phyloP scores from a whole-genome alignment of 2,329 filamentous ascomycete genomes.

The Arthroderma sp. region DNA sequence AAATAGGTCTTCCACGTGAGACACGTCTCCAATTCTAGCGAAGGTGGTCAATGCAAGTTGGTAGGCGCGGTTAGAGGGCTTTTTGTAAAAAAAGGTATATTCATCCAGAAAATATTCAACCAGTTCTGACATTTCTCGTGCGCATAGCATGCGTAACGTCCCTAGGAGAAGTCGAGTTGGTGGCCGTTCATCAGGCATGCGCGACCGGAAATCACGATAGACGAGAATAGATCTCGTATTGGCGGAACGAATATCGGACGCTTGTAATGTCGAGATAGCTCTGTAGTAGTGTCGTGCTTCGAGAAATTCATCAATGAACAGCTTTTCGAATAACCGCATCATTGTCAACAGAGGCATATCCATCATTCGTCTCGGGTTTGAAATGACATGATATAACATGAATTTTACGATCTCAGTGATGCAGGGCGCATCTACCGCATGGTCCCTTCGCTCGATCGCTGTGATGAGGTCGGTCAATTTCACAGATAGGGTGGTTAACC shows the following conservation, averaged over 20 bases:
- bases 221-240: slow-evolving; percentile 23
- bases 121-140: slow-evolving; percentile 22
- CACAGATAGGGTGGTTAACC: slow-evolving; percentile 10
- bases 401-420: slow-evolving; percentile 12
- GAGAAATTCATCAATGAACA: slow-evolving; percentile 15
- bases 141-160: slow-evolving; percentile 17
- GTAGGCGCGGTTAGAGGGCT: slow-evolving; percentile 22
- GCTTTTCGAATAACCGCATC: slow-evolving; percentile 18
- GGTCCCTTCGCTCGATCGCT: neutral
- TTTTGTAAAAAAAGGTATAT: slow-evolving; percentile 20
- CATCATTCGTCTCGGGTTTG: slow-evolving; percentile 15
- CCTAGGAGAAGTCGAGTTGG: slow-evolving; percentile 13
- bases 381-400: slow-evolving; percentile 17
- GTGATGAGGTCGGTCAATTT: slow-evolving; percentile 13
- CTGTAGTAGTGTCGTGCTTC: slow-evolving; percentile 16
- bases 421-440: neutral
- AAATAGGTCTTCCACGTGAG: slow-evolving; percentile 33
- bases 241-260: slow-evolving; percentile 16
- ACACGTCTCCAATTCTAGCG: slow-evolving; percentile 34
- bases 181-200: slow-evolving; percentile 15
- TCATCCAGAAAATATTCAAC: slow-evolving; percentile 32
- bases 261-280: slow-evolving; percentile 19
- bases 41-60: slow-evolving; percentile 28
- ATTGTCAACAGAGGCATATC: slow-evolving; percentile 20
- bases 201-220: slow-evolving; percentile 29